Conservation (phyloP, 192 early-diverging fungal species). For the Phlyctochytrium arcticum region DNA sequence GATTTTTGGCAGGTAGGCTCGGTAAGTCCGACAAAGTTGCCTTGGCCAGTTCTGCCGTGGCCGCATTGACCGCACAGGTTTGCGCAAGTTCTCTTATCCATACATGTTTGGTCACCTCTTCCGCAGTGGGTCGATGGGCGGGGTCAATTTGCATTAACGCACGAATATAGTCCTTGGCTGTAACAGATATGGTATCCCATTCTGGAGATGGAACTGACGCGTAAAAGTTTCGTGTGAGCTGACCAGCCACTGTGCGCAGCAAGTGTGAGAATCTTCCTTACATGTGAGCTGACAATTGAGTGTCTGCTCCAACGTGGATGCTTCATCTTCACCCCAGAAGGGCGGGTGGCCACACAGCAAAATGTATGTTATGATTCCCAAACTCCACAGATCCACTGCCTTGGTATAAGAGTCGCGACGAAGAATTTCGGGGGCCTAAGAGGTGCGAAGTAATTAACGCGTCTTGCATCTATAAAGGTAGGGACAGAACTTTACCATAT, state of each 20-base stretch:
- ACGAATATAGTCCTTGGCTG: constrained; percentile 66
- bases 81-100: constrained; percentile 58
- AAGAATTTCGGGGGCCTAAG: constrained; percentile 42
- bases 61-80: constrained; percentile 3
- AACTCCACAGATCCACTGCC: constrained; percentile 38
- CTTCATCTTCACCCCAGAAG: constrained; percentile 25
- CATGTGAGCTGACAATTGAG: constrained; percentile 3
- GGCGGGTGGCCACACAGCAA: constrained; percentile 29
- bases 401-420: constrained; percentile 28
- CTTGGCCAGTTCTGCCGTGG: not conserved
- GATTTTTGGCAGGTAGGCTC: too few relatives aligned
- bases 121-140: constrained; percentile 58
- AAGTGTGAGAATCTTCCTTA: too few relatives aligned
- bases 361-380: constrained; percentile 29
- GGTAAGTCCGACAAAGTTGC: too few relatives aligned
- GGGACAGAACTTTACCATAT: constrained; percentile 13
- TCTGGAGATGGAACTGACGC: constrained; percentile 36
- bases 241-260: not conserved
- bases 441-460: too few relatives aligned
- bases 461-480: too few relatives aligned
- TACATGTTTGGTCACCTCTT: constrained; percentile 66
- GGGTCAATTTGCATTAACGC: constrained; percentile 62
- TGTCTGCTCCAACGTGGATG: constrained; percentile 45
- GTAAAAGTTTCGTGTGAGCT: constrained; percentile 2
- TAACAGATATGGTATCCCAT: constrained; percentile 28